phyloP scores from a whole-genome alignment of 78 protist genomes.

The Dictyostelium brefeldianum region DNA sequence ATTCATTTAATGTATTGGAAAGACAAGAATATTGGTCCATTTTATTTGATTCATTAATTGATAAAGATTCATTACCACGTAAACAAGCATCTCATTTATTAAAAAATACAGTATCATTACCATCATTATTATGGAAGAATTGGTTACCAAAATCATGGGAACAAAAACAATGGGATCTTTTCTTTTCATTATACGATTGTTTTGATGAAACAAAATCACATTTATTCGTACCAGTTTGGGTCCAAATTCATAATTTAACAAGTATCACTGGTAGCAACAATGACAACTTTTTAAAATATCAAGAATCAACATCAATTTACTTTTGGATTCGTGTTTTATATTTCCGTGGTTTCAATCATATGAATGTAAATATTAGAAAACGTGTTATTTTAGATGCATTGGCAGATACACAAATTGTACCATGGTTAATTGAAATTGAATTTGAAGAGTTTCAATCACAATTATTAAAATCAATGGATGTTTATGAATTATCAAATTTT shows the following conservation, averaged over 20 bases:
- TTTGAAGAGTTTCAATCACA: neutral
- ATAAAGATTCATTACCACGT: constrained; percentile 62
- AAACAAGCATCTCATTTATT: constrained; percentile 58
- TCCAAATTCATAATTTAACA: constrained; percentile 12
- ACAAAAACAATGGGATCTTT: constrained; percentile 56
- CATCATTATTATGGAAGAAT: constrained; percentile 19
- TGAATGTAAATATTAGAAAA: constrained; percentile 46
- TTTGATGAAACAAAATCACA: constrained; percentile 78
- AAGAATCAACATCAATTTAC: neutral
- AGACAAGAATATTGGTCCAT: constrained; percentile 13
- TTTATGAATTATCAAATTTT: neutral
- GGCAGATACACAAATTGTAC: neutral
- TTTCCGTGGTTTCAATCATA: constrained; percentile 58
- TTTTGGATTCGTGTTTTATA: constrained; percentile 44
- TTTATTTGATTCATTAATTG: constrained; percentile 31
- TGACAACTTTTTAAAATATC: too few species aligned
- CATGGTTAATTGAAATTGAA: neutral
- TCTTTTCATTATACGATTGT: constrained; percentile 43
- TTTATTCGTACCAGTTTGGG: constrained; percentile 71
- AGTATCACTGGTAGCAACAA: neutral
- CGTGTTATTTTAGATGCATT: constrained; percentile 55
- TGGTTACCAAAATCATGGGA: constrained; percentile 23
- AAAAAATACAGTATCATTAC: constrained; percentile 28
- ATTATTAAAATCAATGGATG: constrained; percentile 29
- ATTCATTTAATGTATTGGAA: constrained; percentile 27